Evolutionary conservation across 805 yeast species (phyloP).

Genomic region (Ogataea ganodermae): DNA sequence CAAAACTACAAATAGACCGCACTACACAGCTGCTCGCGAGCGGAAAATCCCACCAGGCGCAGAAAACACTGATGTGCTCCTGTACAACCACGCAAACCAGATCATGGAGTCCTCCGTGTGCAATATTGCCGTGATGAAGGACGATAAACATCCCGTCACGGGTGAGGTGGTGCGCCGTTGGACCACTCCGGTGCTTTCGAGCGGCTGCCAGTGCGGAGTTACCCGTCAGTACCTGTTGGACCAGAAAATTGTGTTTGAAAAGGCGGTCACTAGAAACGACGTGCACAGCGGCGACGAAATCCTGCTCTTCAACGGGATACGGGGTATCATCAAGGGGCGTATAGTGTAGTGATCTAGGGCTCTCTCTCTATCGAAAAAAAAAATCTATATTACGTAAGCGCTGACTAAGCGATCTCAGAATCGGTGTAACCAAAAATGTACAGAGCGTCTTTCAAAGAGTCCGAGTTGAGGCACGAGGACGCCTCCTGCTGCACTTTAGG

Average conservation of each 20-base stretch:
- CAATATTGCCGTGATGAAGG: constrained; percentile 65
- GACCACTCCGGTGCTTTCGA: constrained; percentile 76
- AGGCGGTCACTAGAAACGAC: constrained; percentile 41
- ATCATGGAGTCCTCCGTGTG: constrained; percentile 83
- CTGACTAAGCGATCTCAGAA: constrained; percentile 43
- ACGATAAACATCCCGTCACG: constrained; percentile 29
- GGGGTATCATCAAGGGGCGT: constrained; percentile 71
- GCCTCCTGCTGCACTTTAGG: constrained; percentile 86
- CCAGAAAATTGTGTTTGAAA: constrained; percentile 21
- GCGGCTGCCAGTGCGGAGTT: constrained; percentile 87
- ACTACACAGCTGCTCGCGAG: constrained; percentile 62
- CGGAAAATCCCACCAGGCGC: constrained; percentile 42
- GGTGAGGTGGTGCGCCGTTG: constrained; percentile 47
- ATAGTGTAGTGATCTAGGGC: constrained; percentile 35
- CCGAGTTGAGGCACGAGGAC: constrained; percentile 76
- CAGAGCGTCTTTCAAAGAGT: constrained; percentile 70
- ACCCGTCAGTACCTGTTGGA: constrained; percentile 64
- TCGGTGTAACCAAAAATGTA: constrained; percentile 79
- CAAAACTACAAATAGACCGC: constrained; percentile 75
- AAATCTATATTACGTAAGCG: not conserved
- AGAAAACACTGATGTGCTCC: constrained; percentile 60
- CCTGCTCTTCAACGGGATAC: constrained; percentile 76
- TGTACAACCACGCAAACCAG: constrained; percentile 60
- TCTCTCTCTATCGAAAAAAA: too few species aligned
- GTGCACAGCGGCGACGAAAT: constrained; percentile 67